Base-by-base conservation (phyloP, 495 filamentous ascomycete species). In the Hypomontagnella monticulosa region DNA sequence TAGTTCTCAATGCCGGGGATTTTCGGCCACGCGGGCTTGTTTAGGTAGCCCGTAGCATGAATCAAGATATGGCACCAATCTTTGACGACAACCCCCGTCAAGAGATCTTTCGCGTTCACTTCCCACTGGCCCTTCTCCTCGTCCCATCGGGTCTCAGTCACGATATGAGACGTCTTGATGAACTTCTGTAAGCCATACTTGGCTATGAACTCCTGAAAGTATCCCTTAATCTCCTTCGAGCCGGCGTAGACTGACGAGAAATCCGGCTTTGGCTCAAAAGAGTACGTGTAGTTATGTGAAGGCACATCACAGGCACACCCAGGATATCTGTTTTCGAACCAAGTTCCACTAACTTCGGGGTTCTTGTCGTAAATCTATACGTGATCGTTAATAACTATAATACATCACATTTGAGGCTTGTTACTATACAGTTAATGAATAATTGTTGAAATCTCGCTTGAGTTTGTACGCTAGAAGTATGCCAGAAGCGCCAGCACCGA, bases 1-100 rank as follows among this genome's bases (percentile, higher is more conserved):
- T 84, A 89, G 2, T 79, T 66, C 33, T 84, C 64, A 2, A 87
- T 70, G 8, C 87, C 85, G 18, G 76, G 73, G 16, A 89, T 84
- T 1, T 76, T 63, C 0, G 87, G 87, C 78, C 81, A 88, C 46
- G 78, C 78, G 76, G 81, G 81, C 18, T 80, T 74, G 42, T 84
- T 77, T 40, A 46, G 36, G 32, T 47, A 55, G 19, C 51, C 50
- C 27, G 5, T 77, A 75, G 80, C 83, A 46, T 83, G 77, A 56
- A 87, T 79, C n/a, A 87, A 71, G 38, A 85, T 69, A 47, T 87
- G 75, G 43, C 78, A 82, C 55, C 70, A 61, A 40, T 85, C 80
- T 4, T 67, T 49, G 15, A 76, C 72, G 9, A 71, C 62, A 58
- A 67, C 62, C 3, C 73, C 77, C 12, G 76, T 60, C 4, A 10